Evolutionary conservation across 2,329 filamentous ascomycete species (phyloP).

Genomic region (Blastomyces emzantsi): DNA sequence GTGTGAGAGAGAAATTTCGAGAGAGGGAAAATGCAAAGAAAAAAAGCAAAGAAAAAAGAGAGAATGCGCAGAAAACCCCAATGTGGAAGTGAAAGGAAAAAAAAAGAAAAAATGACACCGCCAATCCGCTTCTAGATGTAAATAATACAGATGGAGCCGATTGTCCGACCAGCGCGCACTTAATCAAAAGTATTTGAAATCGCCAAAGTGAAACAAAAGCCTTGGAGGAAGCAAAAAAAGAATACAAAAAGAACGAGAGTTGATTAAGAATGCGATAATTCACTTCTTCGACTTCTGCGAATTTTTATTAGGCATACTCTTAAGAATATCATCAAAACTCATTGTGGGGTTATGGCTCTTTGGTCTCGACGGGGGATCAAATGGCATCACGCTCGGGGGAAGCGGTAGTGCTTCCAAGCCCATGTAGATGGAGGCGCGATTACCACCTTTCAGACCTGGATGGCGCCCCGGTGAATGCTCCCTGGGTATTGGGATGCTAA

Average conservation of each 20-base stretch:
- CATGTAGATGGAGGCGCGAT: conserved; percentile 37
- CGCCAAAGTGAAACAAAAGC: neutral
- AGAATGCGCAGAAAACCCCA: neutral
- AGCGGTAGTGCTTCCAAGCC: conserved; percentile 39
- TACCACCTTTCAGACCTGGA: conserved; percentile 24
- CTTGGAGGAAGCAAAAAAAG: neutral
- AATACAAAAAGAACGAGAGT: neutral
- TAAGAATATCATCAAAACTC: conserved; percentile 43
- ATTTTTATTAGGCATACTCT: conserved; percentile 27
- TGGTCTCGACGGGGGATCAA: conserved; percentile 33
- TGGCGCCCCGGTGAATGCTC: conserved; percentile 25
- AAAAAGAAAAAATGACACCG: neutral
- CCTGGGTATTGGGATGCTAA: conserved; percentile 26
- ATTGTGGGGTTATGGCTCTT: conserved; percentile 39
- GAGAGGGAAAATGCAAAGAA: neutral
- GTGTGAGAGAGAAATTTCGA: neutral
- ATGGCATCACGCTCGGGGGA: conserved; percentile 35
- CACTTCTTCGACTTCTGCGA: conserved; percentile 28
- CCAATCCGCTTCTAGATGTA: neutral
- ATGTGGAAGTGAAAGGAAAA: neutral
- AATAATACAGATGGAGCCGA: neutral
- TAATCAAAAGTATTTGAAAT: neutral
- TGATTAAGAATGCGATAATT: neutral
- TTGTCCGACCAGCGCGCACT: neutral
- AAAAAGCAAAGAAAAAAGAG: neutral